Percentiles rank a stretch among this genome's conserved stretches.
Conservation (phyloP, 2,329 filamentous ascomycete species). For the Botrytis fragariae region DNA sequence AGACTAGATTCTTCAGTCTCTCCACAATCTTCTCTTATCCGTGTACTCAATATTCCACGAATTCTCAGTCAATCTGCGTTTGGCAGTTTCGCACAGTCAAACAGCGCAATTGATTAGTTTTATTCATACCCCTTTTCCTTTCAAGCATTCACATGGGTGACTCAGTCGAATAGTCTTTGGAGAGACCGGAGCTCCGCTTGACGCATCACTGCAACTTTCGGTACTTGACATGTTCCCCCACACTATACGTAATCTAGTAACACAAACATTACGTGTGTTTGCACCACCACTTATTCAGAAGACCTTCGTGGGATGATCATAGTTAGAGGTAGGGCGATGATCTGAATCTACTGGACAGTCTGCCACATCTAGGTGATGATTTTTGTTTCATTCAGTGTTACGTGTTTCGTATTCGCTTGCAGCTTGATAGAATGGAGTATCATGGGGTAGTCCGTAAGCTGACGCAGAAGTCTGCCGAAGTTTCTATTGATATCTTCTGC, state of each 20-base stretch:
- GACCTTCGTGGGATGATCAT: background rate
- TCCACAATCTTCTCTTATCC: too few species aligned
- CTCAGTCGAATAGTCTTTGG: background rate
- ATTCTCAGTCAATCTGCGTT: background rate
- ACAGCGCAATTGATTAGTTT: background rate
- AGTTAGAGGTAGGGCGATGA: background rate
- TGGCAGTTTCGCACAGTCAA: background rate
- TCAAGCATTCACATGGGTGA: background rate
- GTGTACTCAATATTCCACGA: background rate
- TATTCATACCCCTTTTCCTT: background rate
- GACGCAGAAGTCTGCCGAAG: background rate
- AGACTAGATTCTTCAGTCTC: background rate
- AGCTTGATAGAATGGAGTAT: background rate
- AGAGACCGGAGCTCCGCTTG: background rate
- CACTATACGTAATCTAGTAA: background rate
- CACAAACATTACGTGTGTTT: background rate
- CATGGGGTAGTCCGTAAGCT: background rate
- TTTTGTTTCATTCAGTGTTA: background rate
- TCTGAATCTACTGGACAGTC: background rate
- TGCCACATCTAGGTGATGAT: background rate
- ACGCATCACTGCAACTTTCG: background rate
- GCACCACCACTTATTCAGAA: background rate
- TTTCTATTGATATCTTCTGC: background rate
- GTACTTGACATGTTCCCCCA: background rate
- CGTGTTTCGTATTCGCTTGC: background rate